Conservation (phyloP, 179 eudicot species). For the Silene noctiflora region DNA sequence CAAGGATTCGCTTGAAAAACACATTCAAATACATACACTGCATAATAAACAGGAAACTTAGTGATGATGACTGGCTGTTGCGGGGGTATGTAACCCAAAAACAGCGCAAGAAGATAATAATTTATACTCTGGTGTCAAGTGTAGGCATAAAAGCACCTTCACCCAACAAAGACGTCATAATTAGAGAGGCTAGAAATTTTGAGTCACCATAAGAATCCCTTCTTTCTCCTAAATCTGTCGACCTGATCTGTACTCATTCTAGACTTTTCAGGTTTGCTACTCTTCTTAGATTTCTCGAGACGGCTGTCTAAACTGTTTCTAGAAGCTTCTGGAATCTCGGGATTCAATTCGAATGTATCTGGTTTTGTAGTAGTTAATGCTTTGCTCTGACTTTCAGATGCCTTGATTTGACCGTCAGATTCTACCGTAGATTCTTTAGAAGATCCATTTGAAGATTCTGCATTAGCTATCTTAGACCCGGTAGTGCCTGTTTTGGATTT, state of each 20-base stretch:
- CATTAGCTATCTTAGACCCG: slow-evolving; percentile 17
- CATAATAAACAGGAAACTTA: too few species aligned
- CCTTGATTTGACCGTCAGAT: slow-evolving; percentile 38
- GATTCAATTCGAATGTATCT: slow-evolving; percentile 36
- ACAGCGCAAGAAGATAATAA: slow-evolving; percentile 19
- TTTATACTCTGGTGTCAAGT: slow-evolving; percentile 15
- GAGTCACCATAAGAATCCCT: slow-evolving; percentile 57
- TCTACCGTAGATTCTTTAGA: slow-evolving; percentile 43
- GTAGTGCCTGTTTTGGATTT: slow-evolving; percentile 47
- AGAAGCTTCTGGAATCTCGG: slow-evolving; percentile 60
- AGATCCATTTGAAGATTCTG: slow-evolving; percentile 35
- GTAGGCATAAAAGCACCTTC: slow-evolving; percentile 25
- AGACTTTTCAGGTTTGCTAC: slow-evolving; percentile 73
- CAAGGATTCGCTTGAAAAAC: too few species aligned
- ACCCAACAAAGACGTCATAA: slow-evolving; percentile 10
- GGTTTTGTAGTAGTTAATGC: slow-evolving; percentile 34
- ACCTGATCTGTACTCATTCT: slow-evolving; percentile 85
- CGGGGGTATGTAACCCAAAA: slow-evolving; percentile 17
- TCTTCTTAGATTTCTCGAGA: slow-evolving; percentile 79
- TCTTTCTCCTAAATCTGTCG: slow-evolving; percentile 62
- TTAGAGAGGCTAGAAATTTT: background rate
- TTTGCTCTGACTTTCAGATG: slow-evolving; percentile 18
- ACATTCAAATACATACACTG: too few species aligned
- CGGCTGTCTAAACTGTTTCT: slow-evolving; percentile 97
- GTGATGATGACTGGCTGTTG: background rate